Evolutionary conservation across 495 filamentous ascomycete genomes (phyloP).

Genomic region (Penicillium cataractarum): DNA sequence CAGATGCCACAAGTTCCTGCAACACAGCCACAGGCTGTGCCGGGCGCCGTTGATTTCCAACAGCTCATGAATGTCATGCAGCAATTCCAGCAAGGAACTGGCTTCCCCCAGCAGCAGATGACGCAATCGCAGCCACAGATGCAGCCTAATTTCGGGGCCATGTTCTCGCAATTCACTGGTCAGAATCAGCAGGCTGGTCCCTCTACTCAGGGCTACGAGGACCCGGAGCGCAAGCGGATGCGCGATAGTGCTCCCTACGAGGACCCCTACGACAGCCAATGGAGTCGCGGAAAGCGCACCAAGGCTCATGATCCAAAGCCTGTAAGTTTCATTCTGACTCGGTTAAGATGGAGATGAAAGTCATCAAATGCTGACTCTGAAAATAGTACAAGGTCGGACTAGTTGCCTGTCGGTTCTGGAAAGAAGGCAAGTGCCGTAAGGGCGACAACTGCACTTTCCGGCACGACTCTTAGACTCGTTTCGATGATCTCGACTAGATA

Average conservation of each 20-base stretch:
- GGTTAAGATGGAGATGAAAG: not conserved
- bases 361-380: constrained; percentile 18
- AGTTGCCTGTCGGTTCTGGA: constrained; percentile 75
- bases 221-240: constrained; percentile 50
- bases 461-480: constrained; percentile 48
- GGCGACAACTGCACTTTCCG: constrained; percentile 84
- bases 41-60: constrained; percentile 37
- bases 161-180: constrained; percentile 52
- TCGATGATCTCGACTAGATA: not conserved
- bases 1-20: constrained; percentile 35
- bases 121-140: constrained; percentile 30
- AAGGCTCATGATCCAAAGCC: constrained; percentile 39
- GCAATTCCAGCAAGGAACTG: constrained; percentile 36
- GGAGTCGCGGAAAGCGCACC: constrained; percentile 41
- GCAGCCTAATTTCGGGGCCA: constrained; percentile 48
- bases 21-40: constrained; percentile 24
- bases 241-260: constrained; percentile 41
- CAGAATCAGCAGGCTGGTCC: constrained; percentile 34
- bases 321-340: constrained; percentile 28
- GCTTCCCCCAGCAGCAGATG: constrained; percentile 30
- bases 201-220: constrained; percentile 38
- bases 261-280: constrained; percentile 33
- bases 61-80: constrained; percentile 44
- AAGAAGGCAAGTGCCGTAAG: constrained; percentile 78
- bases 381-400: constrained; percentile 44